phyloP scores from a whole-genome alignment of 192 early-diverging fungal genomes.

The Diversispora eburnea region DNA sequence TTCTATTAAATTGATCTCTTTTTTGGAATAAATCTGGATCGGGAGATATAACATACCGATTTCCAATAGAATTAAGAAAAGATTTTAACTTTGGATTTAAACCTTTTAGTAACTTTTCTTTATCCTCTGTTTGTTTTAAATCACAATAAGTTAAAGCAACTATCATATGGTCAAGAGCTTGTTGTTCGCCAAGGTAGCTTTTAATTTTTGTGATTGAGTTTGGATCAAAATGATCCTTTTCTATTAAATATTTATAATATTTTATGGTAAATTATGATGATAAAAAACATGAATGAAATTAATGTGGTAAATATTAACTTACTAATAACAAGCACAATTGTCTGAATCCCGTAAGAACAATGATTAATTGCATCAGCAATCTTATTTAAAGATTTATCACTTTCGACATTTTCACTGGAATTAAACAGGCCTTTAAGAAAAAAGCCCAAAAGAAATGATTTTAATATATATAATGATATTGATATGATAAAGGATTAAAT shows the following conservation, averaged over 20 bases:
- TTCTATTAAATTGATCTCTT: background rate
- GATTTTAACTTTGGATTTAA: background rate
- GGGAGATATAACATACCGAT: slow-evolving; percentile 3
- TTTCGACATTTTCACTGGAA: background rate
- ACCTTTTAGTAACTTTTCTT: too few species aligned
- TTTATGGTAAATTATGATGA: background rate
- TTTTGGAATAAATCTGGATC: background rate
- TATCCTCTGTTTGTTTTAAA: background rate
- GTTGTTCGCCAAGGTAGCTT: background rate
- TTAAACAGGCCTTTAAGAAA: background rate
- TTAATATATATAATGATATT: too few species aligned
- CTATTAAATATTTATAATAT: background rate
- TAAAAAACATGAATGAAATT: background rate
- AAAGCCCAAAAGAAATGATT: too few species aligned
- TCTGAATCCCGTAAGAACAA: slow-evolving; percentile 12
- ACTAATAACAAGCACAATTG: background rate
- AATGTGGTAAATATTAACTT: background rate
- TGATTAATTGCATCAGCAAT: background rate
- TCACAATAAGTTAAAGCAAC: background rate
- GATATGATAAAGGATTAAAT: too few species aligned
- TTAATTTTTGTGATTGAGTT: background rate
- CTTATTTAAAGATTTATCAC: background rate
- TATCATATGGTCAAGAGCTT: background rate
- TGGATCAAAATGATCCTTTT: background rate
- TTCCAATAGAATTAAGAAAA: background rate